Base-by-base conservation (phyloP, 345 rosid genomes). In the Nasturtium officinale region DNA sequence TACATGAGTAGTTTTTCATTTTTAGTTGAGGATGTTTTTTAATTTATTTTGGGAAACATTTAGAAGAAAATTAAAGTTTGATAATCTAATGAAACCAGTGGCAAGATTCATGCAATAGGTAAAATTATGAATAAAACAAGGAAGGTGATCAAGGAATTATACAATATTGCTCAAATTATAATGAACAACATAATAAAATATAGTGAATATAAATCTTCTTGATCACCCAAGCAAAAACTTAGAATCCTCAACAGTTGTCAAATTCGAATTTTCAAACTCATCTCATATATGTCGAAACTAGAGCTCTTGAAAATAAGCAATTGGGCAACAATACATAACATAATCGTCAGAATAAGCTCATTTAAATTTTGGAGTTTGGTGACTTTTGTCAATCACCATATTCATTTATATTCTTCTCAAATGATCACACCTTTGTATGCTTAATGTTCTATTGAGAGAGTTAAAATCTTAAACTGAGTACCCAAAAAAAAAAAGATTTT, bases 61-160 rank as follows among this genome's bases (percentile, higher is more conserved):
- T 32, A 7, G 37, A 7, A 2, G 37, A 33, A 33, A 35, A 5
- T 1, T 3, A 40, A 40, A 40, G 18, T 43, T 43, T 0, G 47
- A 43, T 2, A 15, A 6, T 5, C 15, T 43, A 9, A 43, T 43
- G 8, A 15, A n/a, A 38, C 7, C 7, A 2, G 33, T 61, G 50
- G 33, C 33, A 40, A 40, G 50, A 43, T 63, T 26, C 38, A 43
- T 38, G 67, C n/a, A 62, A n/a, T 33, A 26, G 51, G 6, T 35
- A 58, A 18, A 33, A 33, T 12, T 33, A 33, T 1, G 6, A 58
- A 1, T 35, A 18, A 28, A 42, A 38, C 51, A 8, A 5, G 0
- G 2, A 61, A 61, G 26, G 42, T 32, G 26, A 57, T 57, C 43
- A 57, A 32, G 25, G 5, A 16, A 17, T 16, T 33, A 13, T 10